Conservation (phyloP, 2,329 filamentous ascomycete species). For the Colletotrichum sp. region DNA sequence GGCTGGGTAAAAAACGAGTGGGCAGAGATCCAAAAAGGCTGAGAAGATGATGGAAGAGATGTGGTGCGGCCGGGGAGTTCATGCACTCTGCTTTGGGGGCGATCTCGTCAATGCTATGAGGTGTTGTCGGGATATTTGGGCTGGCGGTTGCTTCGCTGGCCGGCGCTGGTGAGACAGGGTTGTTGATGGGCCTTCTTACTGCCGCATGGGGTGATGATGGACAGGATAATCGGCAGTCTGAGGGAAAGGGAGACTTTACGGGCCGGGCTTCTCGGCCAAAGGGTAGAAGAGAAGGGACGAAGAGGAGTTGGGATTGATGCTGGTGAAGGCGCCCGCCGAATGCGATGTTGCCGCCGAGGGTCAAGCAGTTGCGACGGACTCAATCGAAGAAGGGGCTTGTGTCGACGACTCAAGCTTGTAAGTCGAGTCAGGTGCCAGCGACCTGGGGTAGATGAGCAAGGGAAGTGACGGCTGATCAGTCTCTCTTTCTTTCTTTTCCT, state of each 20-base stretch:
- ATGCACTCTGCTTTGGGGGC: neutral
- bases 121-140: neutral
- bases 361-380: neutral
- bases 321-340: neutral
- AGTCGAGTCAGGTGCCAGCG: neutral
- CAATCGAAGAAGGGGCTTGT: neutral
- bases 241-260: neutral
- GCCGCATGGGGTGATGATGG: neutral
- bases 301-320: neutral
- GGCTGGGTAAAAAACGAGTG: neutral
- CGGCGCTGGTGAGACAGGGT: neutral
- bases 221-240: neutral
- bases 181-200: neutral
- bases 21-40: neutral
- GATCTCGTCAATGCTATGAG: neutral
- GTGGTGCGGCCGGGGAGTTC: neutral
- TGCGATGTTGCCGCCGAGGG: neutral
- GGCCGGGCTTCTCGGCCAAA: neutral
- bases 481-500: neutral
- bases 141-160: neutral
- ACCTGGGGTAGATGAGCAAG: neutral
- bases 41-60: neutral
- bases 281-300: neutral
- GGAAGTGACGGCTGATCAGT: neutral
- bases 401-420: neutral